Evolutionary conservation across 1,284 basidiomycete species (phyloP).

Genomic region (Bondarzewia mesenterica): DNA sequence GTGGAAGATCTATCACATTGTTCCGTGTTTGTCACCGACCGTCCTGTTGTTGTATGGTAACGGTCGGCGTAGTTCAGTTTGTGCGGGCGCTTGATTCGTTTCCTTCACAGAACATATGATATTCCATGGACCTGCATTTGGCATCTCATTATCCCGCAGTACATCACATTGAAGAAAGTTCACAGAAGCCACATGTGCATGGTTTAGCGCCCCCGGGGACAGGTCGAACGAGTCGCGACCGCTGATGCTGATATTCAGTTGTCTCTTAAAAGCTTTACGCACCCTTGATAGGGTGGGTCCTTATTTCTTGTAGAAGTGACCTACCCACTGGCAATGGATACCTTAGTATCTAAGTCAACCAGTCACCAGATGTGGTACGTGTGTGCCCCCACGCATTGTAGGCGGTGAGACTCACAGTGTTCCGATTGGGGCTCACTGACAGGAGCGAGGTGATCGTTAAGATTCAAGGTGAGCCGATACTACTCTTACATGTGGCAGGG

Average conservation of each 20-base stretch:
- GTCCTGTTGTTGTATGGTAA: too few relatives aligned
- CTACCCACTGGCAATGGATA: not conserved
- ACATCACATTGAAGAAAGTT: not conserved
- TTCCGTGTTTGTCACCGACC: too few relatives aligned
- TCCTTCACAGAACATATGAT: not conserved
- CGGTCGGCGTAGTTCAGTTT: not conserved
- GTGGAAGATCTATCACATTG: too few relatives aligned
- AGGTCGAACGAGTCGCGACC: not conserved
- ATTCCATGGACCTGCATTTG: not conserved
- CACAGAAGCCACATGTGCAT: not conserved
- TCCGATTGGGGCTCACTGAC: too few relatives aligned
- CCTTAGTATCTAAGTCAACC: not conserved
- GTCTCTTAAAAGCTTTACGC: not conserved
- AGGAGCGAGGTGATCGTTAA: constrained; percentile 10
- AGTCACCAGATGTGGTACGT: not conserved
- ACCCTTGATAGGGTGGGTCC: not conserved
- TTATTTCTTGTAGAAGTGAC: not conserved
- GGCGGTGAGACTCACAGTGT: too few relatives aligned
- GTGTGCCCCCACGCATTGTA: not conserved
- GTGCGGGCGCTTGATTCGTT: not conserved
- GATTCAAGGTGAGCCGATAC: constrained; percentile 9
- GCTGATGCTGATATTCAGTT: not conserved
- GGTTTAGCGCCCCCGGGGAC: not conserved
- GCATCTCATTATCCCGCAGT: not conserved
- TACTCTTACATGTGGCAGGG: not conserved